Base-by-base conservation (phyloP, 345 rosid genomes). In the Boechera stricta region DNA sequence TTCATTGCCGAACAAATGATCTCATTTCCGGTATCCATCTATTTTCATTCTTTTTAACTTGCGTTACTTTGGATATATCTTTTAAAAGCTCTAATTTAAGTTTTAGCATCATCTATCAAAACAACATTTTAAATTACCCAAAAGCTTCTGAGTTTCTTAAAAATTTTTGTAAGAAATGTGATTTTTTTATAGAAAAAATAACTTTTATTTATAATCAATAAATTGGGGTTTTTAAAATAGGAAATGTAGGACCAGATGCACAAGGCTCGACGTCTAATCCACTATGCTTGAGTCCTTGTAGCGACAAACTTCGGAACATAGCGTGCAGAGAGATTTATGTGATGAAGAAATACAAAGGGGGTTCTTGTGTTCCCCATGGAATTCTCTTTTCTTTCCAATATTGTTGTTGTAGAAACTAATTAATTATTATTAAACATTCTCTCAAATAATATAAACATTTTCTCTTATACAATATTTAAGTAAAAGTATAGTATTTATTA, bases 1-100 rank as follows among this genome's bases (percentile, higher is more conserved):
- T 59, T 18, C 35, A 21, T 21, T 32, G 75, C 26, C 58, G 33
- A 45, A 59, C 57, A 45, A 59, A 18, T 32, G 7, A 36, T 47
- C 0, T 24, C 4, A 0, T n/a, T 7, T 35, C 67, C 0, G 38
- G 48, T 60, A 60, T 24, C 24, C 24, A 21, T 21, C 24, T 21
- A 21, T 21, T 21, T 7, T 31, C 32, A 31, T 59, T 56, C 9
- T 39, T 9, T 39, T 9, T 31, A 33, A 28, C 3, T 28, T 28
- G 29, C 2, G 29, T 28, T 28, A 28, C 29, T 28, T 28, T 28
- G 29, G 29, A 28, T 33, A 39, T 39, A 39, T 39, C 42, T 9
- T 39, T 9, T 39, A 9, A 39, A 39, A 39, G 4, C 42, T 2
- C 12, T 39, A 21, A 39, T 39, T 39, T 7, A 8, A 36, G 39